phyloP scores from a whole-genome alignment of 2,329 filamentous ascomycete species.

The Fusarium sublunatum region DNA sequence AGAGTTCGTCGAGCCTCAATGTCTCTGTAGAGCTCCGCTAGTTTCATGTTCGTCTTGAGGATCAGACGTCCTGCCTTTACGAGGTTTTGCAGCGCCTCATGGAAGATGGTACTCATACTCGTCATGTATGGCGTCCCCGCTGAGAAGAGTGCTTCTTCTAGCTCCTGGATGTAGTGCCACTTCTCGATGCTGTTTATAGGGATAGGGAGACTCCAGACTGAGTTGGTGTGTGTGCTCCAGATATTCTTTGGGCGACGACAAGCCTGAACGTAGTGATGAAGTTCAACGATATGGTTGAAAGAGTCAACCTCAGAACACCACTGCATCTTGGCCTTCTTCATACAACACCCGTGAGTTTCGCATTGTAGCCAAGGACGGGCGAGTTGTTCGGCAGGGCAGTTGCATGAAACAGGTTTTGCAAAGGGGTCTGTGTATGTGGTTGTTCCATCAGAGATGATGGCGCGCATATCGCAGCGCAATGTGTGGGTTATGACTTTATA shows the following conservation, averaged over 20 bases:
- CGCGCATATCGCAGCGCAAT: constrained; percentile 47
- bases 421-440: constrained; percentile 44
- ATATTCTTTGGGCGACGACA: constrained; percentile 1
- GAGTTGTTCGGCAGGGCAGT: constrained; percentile 20
- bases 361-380: constrained; percentile 33
- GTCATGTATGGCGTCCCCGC: constrained; percentile 4
- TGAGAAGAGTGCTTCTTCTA: constrained; percentile 15
- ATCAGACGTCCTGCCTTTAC: constrained; percentile 15
- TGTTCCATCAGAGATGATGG: constrained; percentile 42
- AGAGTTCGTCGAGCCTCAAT: not conserved
- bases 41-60: not conserved
- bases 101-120: not conserved
- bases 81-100: constrained; percentile 11
- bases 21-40: not conserved
- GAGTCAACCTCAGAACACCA: constrained; percentile 26
- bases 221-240: constrained; percentile 5
- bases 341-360: constrained; percentile 46
- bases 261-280: constrained; percentile 40
- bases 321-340: constrained; percentile 22
- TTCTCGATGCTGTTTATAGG: not conserved
- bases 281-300: constrained; percentile 13
- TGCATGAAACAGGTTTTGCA: constrained; percentile 32
- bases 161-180: constrained; percentile 1
- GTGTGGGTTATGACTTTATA: constrained; percentile 44
- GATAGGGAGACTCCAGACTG: constrained; percentile 2